Percentiles rank a stretch among this genome's conserved stretches.
Conservation (phyloP, 176 grass and related monocot genomes). For the Zea luxurians region DNA sequence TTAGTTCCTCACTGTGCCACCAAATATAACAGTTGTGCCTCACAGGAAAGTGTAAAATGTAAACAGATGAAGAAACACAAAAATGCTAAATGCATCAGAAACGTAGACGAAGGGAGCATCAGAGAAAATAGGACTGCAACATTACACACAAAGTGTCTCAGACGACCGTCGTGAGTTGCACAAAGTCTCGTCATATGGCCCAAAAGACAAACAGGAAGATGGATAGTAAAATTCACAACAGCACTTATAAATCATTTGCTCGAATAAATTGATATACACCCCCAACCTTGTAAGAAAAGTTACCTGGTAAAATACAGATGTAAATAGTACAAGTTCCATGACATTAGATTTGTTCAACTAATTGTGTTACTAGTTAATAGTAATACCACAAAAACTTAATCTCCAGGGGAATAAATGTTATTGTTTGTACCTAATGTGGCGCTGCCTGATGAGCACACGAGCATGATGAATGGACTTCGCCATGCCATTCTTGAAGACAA, state of each 20-base stretch:
- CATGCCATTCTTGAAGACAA: slow-evolving; percentile 72
- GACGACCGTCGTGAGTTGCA: slow-evolving; percentile 62
- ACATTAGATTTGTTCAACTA: neutral
- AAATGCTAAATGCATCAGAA: neutral
- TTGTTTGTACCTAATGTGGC: slow-evolving; percentile 51
- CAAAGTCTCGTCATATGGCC: slow-evolving; percentile 60
- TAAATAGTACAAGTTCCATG: neutral
- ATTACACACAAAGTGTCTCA: slow-evolving; percentile 72
- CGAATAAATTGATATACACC: neutral
- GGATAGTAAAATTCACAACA: neutral
- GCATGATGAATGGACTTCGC: slow-evolving; percentile 71
- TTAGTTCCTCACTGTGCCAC: slow-evolving; percentile 46
- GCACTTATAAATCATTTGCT: neutral
- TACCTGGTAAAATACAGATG: neutral
- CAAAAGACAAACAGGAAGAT: slow-evolving; percentile 11
- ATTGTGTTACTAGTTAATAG: neutral
- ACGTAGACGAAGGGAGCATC: slow-evolving; percentile 31
- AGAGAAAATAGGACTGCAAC: slow-evolving; percentile 64
- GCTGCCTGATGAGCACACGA: slow-evolving; percentile 67
- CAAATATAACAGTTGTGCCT: neutral
- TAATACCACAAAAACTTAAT: neutral
- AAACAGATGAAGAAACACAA: neutral
- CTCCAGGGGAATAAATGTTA: neutral
- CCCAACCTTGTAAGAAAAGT: neutral
- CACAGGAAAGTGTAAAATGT: neutral